Evolutionary conservation across 2,329 filamentous ascomycete species (phyloP).

Genomic region (Myriosclerotinia scirpicola): DNA sequence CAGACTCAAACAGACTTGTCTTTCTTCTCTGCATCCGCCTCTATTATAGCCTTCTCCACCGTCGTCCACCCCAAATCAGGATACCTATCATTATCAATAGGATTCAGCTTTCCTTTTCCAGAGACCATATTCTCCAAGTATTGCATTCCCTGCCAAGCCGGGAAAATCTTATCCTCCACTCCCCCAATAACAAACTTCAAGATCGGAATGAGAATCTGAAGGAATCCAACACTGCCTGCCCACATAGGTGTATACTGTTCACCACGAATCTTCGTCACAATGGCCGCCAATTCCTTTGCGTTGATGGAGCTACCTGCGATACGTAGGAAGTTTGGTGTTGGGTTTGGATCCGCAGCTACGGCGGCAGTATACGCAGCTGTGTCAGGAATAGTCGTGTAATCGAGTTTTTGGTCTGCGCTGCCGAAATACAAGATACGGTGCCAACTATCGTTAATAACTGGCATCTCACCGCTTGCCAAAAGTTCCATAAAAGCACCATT

Average conservation of each 20-base stretch:
- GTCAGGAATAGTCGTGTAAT: slow-evolving; percentile 22
- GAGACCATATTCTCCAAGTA: slow-evolving; percentile 26
- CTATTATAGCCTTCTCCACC: slow-evolving; percentile 17
- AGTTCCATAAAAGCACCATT: slow-evolving; percentile 26
- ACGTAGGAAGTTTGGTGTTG: slow-evolving; percentile 25
- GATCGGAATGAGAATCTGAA: slow-evolving; percentile 17
- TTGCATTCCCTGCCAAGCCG: slow-evolving; percentile 26
- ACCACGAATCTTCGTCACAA: slow-evolving; percentile 22
- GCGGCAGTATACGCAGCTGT: slow-evolving; percentile 25
- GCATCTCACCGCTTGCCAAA: slow-evolving; percentile 13
- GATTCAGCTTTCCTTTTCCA: slow-evolving; percentile 22
- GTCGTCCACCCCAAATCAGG: slow-evolving; percentile 22
- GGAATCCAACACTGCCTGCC: slow-evolving; percentile 23
- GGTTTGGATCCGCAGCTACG: slow-evolving; percentile 24
- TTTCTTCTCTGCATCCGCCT: slow-evolving; percentile 21
- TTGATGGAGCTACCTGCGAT: slow-evolving; percentile 24
- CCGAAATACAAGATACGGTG: slow-evolving; percentile 25
- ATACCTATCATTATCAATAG: slow-evolving; percentile 25
- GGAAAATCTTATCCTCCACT: neutral
- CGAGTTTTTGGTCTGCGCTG: slow-evolving; percentile 22
- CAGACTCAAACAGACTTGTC: neutral
- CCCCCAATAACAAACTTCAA: slow-evolving; percentile 24
- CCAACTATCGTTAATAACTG: slow-evolving; percentile 24
- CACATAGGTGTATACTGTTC: slow-evolving; percentile 24
- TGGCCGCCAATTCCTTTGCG: slow-evolving; percentile 20